phyloP scores from a whole-genome alignment of 305 asterid species.

The Solanum aculeatissimum region DNA sequence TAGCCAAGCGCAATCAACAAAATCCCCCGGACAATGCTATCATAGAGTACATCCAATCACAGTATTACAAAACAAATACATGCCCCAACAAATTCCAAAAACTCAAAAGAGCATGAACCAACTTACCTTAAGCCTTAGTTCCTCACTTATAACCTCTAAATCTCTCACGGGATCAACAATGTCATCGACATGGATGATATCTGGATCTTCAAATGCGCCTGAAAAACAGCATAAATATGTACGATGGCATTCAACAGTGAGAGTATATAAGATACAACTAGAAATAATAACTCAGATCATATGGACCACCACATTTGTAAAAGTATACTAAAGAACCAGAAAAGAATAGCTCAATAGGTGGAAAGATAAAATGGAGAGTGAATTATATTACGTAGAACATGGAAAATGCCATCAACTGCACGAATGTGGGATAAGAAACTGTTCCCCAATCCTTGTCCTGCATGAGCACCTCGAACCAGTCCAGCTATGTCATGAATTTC shows the following conservation, averaged over 20 bases:
- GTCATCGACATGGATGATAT: constrained; percentile 93
- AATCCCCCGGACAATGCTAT: neutral
- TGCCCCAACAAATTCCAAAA: neutral
- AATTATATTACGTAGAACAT: constrained; percentile 71
- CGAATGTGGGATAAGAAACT: constrained; percentile 94
- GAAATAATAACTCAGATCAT: neutral
- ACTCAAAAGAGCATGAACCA: neutral
- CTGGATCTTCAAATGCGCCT: constrained; percentile 98
- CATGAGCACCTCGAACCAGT: constrained; percentile 94
- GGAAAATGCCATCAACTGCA: constrained; percentile 99
- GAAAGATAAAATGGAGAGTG: neutral
- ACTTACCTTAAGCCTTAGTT: constrained; percentile 80
- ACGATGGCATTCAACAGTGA: neutral
- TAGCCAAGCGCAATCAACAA: neutral
- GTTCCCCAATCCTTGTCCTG: constrained; percentile 97
- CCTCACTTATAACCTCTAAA: constrained; percentile 74
- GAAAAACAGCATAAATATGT: neutral
- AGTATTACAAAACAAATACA: neutral
- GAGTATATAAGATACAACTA: neutral
- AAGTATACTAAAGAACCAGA: neutral
- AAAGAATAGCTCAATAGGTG: neutral
- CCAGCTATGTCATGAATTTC: constrained; percentile 99
- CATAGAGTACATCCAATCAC: neutral
- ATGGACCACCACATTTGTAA: neutral
- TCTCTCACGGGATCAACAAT: constrained; percentile 91